Evolutionary conservation across 2,329 filamentous ascomycete species (phyloP).

Genomic region (Raffaelea ambrosiae): DNA sequence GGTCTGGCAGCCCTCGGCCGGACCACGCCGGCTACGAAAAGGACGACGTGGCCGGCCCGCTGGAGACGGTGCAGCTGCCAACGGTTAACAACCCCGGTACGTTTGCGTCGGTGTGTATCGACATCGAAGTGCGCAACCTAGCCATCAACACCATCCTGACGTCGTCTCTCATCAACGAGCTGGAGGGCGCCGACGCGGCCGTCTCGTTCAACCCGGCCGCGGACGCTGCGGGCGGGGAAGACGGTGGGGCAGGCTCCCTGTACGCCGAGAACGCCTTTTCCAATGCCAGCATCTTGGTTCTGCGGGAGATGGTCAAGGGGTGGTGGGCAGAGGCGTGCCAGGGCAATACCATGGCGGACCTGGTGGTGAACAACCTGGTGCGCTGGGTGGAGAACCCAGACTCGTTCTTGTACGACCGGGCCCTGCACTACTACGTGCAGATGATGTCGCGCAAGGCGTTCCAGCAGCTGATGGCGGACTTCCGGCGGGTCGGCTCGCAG

Average conservation of each 20-base stretch:
- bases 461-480: conserved; percentile 94
- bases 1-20: conserved; percentile 77
- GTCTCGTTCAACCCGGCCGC: conserved; percentile 71
- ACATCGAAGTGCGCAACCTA: conserved; percentile 86
- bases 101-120: conserved; percentile 93
- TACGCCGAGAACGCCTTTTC: conserved; percentile 87
- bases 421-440: conserved; percentile 93
- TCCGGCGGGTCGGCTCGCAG: conserved; percentile 87
- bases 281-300: conserved; percentile 79
- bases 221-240: conserved; percentile 47
- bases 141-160: conserved; percentile 97
- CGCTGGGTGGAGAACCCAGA: conserved; percentile 93
- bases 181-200: conserved; percentile 81
- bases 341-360: conserved; percentile 88
- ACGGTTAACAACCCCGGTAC: conserved; percentile 88
- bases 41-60: conserved; percentile 73
- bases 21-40: conserved; percentile 95
- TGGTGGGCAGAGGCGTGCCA: conserved; percentile 96
- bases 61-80: conserved; percentile 87
- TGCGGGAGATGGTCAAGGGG: conserved; percentile 95
- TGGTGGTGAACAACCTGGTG: conserved; percentile 94
- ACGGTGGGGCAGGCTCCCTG: conserved; percentile 59
- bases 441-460: conserved; percentile 98
- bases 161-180: conserved; percentile 91
- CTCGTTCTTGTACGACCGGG: conserved; percentile 90